phyloP scores from a whole-genome alignment of 768 basidiomycete genomes.

The Russula lepida region DNA sequence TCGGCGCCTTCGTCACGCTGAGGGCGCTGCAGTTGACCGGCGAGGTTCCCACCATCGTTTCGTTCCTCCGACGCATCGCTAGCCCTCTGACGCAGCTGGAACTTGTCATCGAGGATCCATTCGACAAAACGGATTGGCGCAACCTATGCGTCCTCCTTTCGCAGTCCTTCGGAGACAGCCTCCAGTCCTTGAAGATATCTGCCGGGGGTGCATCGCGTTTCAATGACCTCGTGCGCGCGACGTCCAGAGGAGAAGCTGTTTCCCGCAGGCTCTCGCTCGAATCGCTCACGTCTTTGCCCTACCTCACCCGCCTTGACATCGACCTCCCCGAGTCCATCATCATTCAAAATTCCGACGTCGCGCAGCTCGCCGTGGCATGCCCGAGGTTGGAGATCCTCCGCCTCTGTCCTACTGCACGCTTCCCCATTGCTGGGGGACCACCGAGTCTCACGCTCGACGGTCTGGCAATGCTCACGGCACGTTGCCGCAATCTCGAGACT shows the following conservation, averaged over 20 bases:
- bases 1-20: conserved; percentile 50
- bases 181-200: conserved; percentile 52
- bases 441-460: conserved; percentile 56
- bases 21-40: conserved; percentile 60
- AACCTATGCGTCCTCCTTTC: conserved; percentile 57
- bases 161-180: conserved; percentile 49
- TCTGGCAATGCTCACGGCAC: conserved; percentile 47
- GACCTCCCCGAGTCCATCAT: conserved; percentile 72
- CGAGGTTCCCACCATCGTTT: conserved; percentile 57
- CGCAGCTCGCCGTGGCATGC: conserved; percentile 48
- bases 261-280: conserved; percentile 55
- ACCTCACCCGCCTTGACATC: conserved; percentile 56
- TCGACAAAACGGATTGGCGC: conserved; percentile 66
- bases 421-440: conserved; percentile 42
- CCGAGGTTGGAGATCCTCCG: conserved; percentile 63
- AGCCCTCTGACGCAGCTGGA: conserved; percentile 61
- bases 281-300: conserved; percentile 44
- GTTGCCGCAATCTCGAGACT: conserved; percentile 56
- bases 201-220: conserved; percentile 71
- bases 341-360: conserved; percentile 54
- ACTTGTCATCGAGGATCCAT: conserved; percentile 72
- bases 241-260: conserved; percentile 53
- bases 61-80: conserved; percentile 62
- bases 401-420: conserved; percentile 61
- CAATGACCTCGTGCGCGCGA: conserved; percentile 71